Evolutionary conservation across 768 basidiomycete genomes (phyloP), one percentile per base, ranked within the genome.

Genomic region (Lepiota venenata): DNA sequence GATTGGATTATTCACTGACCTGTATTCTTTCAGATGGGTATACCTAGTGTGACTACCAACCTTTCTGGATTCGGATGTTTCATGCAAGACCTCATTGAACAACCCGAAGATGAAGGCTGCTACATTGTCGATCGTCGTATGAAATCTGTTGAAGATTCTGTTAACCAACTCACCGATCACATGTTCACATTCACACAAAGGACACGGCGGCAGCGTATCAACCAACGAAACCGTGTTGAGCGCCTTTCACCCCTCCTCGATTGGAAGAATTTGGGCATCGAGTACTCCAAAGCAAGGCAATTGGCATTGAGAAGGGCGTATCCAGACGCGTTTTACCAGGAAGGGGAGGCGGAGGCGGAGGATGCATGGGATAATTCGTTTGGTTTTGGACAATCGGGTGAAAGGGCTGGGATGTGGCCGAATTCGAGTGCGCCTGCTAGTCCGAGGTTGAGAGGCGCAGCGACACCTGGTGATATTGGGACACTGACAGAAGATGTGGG

Each of bases 221-320:
- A 99, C 72, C 97, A 98, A 74, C 88, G 97, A 29, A 99, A 98
- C 74, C 85, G 97, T 40, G 96, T 98, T 50, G 97, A 99, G 68
- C 84, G 97, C 22, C 78, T 99, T 15, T 88, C 85, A 47, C 96
- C 96, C 14, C 70, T 99, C 53, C 76, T 99, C 56, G 97, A 99
- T 69, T 98, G 97, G 97, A 99, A 99, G 76, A 93, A 93, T 65
- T 75, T 99, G 27, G 97, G 97, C 2, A 82, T 98, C 58, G 97
- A 99, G 70, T 99, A 99, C 70, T 86, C 88, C 69, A 99, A 98
- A 76, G 90, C 93, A 21, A 76, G 97, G 39, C 94, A 96, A 71
- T 74, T 98, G 48, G 92, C 93, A 15, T 76, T 99, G 56, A 76
- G 96, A 60, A 78, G 96, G 32, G 97, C 96, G 14, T 98, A 99